phyloP scores from a whole-genome alignment of 768 basidiomycete genomes.

The Hericium coralloides region DNA sequence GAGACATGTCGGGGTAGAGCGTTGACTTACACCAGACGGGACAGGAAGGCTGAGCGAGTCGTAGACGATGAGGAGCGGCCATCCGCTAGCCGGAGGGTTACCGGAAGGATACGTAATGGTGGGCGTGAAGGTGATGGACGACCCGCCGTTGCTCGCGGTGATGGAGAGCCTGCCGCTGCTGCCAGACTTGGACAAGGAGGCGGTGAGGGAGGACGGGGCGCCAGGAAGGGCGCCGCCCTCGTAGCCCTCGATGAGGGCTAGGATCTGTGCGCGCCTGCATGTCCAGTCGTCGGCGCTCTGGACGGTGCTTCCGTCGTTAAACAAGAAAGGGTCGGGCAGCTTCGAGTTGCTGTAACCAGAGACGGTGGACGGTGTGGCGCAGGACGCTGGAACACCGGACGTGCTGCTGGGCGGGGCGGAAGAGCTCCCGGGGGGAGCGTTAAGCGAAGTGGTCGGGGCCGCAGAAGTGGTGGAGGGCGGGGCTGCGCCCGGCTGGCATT shows the following conservation, averaged over 20 bases:
- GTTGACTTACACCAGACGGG: constrained; percentile 18
- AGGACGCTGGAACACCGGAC: constrained; percentile 4
- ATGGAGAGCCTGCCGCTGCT: constrained; percentile 34
- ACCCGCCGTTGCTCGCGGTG: constrained; percentile 36
- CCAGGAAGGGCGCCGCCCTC: constrained; percentile 44
- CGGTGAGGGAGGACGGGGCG: constrained; percentile 37
- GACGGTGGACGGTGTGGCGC: constrained; percentile 16
- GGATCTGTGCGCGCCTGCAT: constrained; percentile 42
- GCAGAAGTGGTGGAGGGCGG: neutral
- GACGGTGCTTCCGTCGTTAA: constrained; percentile 34
- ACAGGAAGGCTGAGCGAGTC: constrained; percentile 33
- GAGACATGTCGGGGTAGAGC: neutral
- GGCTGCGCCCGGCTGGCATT: constrained; percentile 11
- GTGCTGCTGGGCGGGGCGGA: neutral
- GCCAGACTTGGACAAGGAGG: constrained; percentile 29
- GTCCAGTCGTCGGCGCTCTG: constrained; percentile 38
- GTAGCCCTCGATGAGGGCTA: constrained; percentile 39
- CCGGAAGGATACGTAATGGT: constrained; percentile 37
- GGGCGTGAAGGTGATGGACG: constrained; percentile 40
- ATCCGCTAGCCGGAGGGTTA: constrained; percentile 28
- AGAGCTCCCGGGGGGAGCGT: neutral
- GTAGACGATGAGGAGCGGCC: constrained; percentile 45
- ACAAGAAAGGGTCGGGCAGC: constrained; percentile 48
- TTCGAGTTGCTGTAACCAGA: constrained; percentile 28
- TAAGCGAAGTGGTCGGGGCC: neutral